Conservation (phyloP, 1,139 yeast genomes). For the Saccharomyces hybrid region DNA sequence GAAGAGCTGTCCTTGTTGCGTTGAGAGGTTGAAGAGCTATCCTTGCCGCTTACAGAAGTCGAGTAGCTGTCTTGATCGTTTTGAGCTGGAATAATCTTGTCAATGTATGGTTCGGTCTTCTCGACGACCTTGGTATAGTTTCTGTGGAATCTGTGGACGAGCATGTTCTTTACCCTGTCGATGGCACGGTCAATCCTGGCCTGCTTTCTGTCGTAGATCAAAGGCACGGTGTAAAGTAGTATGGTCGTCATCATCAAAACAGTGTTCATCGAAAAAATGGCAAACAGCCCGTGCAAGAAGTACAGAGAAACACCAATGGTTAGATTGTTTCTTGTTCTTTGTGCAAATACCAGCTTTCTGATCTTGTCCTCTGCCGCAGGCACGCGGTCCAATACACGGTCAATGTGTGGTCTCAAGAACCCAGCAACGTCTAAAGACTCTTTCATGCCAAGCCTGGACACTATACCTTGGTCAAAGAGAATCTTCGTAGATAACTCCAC, state of each 20-base stretch:
- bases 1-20: neutral
- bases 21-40: neutral
- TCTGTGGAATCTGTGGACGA: neutral
- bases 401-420: constrained; percentile 41
- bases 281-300: constrained; percentile 60
- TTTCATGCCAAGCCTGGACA: constrained; percentile 38
- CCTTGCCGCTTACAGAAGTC: neutral
- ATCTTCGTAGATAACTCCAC: constrained; percentile 61
- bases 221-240: constrained; percentile 65
- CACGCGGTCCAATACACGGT: constrained; percentile 11
- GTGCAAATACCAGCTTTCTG: constrained; percentile 10
- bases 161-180: constrained; percentile 42
- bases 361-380: neutral
- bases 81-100: neutral
- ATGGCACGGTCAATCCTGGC: constrained; percentile 70
- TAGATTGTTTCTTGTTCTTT: constrained; percentile 16
- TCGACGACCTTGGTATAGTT: neutral
- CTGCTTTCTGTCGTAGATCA: constrained; percentile 62
- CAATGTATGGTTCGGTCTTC: neutral
- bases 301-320: constrained; percentile 36
- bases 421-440: constrained; percentile 22
- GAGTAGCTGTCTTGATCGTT: neutral
- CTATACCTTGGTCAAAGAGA: constrained; percentile 60
- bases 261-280: constrained; percentile 64
- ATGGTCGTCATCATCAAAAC: constrained; percentile 50